Evolutionary conservation across 2,329 filamentous ascomycete genomes (phyloP), one percentile per base, ranked within the genome.

Genomic region (Pseudogymnoascus sp.): DNA sequence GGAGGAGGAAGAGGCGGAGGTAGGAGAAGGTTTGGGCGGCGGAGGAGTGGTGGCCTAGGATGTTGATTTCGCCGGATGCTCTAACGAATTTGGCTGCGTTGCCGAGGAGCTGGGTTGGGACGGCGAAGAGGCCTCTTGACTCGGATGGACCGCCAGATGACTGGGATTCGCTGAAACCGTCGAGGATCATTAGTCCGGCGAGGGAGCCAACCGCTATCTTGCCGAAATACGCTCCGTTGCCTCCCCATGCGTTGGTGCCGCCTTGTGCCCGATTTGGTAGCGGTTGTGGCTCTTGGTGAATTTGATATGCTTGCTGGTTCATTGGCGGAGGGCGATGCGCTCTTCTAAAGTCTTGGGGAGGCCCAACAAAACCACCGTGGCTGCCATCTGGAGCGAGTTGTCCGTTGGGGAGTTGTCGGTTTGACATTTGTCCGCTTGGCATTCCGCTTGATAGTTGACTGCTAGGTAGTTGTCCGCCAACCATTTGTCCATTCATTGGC

Each of bases 131-230:
- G 2, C 89, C 89, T 38, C 85, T 84, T 1, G 80, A 80, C 60
- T 89, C 86, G 55, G 80, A 82, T 69, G 84, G 83, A 72, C 84
- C 75, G 75, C 91, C 84, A 67, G 60, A 35, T 36, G 69, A 64
- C 42, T 86, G 77, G 12, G 33, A 60, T 72, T 89, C 83, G 36
- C 82, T 81, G 62, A 92, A 80, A 1, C 91, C 91, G 75, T 97
- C 92, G 68, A 96, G 77, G 35, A 97, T 82, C 92, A 97, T 96
- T 16, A 97, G 79, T 12, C 91, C 92, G 23, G 92, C 93, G 64
- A 97, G 82, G 16, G 92, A 93, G 42, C 93, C 93, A 4, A 97
- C 86, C 90, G 97, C 94, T 67, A 97, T 81, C 76, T 95, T 96
- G 60, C 84, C 84, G 63, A 84, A 81, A 65, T 85, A 87, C 1